Evolutionary conservation across 2,329 filamentous ascomycete genomes (phyloP), one percentile per base, ranked within the genome.

Genomic region (Phaeosphaeria sp.): DNA sequence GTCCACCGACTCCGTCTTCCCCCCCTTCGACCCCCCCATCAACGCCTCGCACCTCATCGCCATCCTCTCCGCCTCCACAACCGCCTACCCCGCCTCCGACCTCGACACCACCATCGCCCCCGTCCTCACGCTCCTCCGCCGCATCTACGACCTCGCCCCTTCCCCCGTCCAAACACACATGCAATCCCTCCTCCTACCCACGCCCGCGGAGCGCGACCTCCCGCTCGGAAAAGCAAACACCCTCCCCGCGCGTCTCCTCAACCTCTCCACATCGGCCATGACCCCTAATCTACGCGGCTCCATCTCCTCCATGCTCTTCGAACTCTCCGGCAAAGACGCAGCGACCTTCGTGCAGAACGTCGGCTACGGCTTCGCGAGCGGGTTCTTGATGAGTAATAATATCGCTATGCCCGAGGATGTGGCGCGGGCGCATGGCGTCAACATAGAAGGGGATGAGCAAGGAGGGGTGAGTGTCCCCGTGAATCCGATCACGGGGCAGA

Each of bases 351-450:
- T 98, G 0, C 85, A 91, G 51, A 97, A 97, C 66, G 91, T 99
- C 13, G 95, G 95, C 0, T 99, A 97, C 73, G 95, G 95, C 0
- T 97, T 91, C 71, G 95, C 95, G 0, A 91, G 93, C 0, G 95
- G 95, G 0, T 97, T 95, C 73, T 81, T 99, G 17, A 89, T 93
- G 79, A 89, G 91, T 61, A 91, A 94, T 61, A 91, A 95, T 54
- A 87, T 98, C 13, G 84, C 89, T 0, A 82, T 97, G 21, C 92
- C 93, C 0, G 83, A 88, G 57, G 88, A 84, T 53, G 86, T 88
- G 1, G 79, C 87, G 9, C 84, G 89, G 65, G 30, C 30, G 11
- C 5, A 36, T 36, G 30, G 30, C 3, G 30, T 36, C 11, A 13
- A 36, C 15, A 13, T 36, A 6, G 30, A 36, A 7, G 30, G 30